These are phyloP conservation scores for Tilletia indica DNA, from an alignment of 1,284 basidiomycete genomes.

Conservation along the genomic window DNA sequence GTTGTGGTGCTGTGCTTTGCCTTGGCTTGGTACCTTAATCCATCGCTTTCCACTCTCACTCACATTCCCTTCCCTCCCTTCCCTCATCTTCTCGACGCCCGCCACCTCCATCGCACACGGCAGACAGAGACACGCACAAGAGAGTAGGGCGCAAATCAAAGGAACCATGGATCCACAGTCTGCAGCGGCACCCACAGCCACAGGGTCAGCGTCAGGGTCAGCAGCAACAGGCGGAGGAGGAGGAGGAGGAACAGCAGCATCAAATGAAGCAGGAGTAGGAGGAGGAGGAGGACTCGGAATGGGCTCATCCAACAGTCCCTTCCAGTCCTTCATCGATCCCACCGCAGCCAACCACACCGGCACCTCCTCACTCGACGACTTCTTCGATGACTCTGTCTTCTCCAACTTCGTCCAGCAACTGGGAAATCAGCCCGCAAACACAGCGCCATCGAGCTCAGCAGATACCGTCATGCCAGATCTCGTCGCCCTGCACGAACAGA, in stretches of 20 bases:
- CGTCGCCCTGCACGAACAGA: background rate
- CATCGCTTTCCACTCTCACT: no score
- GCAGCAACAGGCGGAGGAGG: background rate
- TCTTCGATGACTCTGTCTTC: constrained; percentile 18
- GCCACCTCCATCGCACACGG: no score
- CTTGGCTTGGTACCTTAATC: no score
- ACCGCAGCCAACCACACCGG: background rate
- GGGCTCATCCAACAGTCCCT: background rate
- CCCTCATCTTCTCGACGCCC: no score
- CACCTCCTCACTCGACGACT: constrained; percentile 8
- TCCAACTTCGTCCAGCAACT: constrained; percentile 17
- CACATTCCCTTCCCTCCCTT: no score
- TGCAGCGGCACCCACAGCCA: background rate
- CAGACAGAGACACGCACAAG: no score
- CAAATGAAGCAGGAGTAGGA: no score
- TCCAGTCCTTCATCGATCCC: background rate
- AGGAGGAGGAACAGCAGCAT: no score
- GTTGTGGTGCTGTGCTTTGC: no score
- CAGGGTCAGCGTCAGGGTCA: background rate
- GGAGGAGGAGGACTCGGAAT: no score
- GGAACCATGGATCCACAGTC: background rate
- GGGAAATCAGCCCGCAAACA: background rate
- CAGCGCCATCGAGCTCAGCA: background rate
- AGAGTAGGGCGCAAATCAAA: no score
- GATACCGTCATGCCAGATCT: background rate